These are phyloP conservation scores for Helenozyma baotianmanensis DNA, from an alignment of 805 yeast genomes.

Conservation along the genomic window DNA sequence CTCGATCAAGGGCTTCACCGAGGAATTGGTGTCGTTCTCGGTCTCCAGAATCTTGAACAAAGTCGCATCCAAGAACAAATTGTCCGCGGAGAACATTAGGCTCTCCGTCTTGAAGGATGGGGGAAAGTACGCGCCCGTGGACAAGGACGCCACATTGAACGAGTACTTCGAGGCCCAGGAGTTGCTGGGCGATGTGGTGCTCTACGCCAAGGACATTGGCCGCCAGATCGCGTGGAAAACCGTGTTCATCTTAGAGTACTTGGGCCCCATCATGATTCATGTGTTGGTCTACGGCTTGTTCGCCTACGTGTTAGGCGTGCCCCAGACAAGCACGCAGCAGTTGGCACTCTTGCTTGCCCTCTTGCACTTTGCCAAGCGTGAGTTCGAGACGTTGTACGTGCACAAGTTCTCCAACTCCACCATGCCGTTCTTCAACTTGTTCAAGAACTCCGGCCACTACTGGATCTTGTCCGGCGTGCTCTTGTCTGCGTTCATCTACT, in stretches of 20 bases:
- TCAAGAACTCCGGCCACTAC: slow-evolving; percentile 87
- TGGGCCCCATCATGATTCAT: slow-evolving; percentile 85
- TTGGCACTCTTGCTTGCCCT: slow-evolving; percentile 53
- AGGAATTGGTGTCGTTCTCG: slow-evolving; percentile 26
- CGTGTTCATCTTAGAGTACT: slow-evolving; percentile 82
- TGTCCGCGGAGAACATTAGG: slow-evolving; percentile 28
- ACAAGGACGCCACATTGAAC: slow-evolving; percentile 31
- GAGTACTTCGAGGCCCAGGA: slow-evolving; percentile 41
- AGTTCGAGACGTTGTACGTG: slow-evolving; percentile 76
- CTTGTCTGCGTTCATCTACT: slow-evolving; percentile 47
- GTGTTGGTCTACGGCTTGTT: slow-evolving; percentile 50
- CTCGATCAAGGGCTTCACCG: slow-evolving; percentile 46
- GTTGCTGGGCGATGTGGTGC: slow-evolving; percentile 33
- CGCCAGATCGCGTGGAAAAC: slow-evolving; percentile 90
- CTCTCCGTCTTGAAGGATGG: slow-evolving; percentile 19
- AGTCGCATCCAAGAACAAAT: slow-evolving; percentile 43
- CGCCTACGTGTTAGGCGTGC: slow-evolving; percentile 12
- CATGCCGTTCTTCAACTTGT: slow-evolving; percentile 84
- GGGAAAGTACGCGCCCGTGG: slow-evolving; percentile 41
- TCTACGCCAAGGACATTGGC: slow-evolving; percentile 83
- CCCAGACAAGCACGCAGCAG: slow-evolving; percentile 45
- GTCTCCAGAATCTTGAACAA: slow-evolving; percentile 41
- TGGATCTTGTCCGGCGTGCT: slow-evolving; percentile 82
- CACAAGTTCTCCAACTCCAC: slow-evolving; percentile 86
- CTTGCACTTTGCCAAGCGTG: slow-evolving; percentile 83